phyloP scores from a whole-genome alignment of 768 basidiomycete genomes.

The Termitomyces sp. region DNA sequence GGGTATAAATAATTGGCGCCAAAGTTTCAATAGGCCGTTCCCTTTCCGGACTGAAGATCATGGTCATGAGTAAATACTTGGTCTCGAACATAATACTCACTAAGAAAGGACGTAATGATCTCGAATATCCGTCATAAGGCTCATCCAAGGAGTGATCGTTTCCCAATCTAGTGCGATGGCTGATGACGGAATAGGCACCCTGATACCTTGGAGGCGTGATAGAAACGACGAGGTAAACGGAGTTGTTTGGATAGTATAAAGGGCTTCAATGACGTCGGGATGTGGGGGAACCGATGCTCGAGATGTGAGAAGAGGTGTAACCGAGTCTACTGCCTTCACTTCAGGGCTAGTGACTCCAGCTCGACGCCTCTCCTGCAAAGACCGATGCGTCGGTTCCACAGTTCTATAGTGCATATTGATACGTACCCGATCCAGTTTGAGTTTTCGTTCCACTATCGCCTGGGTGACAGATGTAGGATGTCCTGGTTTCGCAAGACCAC shows the following conservation, averaged over 20 bases:
- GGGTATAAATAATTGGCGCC: constrained; percentile 62
- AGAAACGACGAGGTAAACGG: constrained; percentile 65
- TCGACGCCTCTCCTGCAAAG: constrained; percentile 28
- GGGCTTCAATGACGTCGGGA: constrained; percentile 41
- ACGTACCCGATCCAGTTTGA: constrained; percentile 42
- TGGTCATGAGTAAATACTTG: constrained; percentile 2
- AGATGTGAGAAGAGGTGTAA: constrained; percentile 34
- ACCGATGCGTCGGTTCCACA: neutral
- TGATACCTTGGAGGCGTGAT: constrained; percentile 54
- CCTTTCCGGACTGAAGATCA: constrained; percentile 47
- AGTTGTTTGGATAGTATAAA: constrained; percentile 57
- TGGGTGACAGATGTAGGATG: constrained; percentile 21
- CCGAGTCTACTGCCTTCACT: constrained; percentile 18
- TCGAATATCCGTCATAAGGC: constrained; percentile 68
- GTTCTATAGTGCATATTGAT: neutral
- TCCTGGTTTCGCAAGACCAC: constrained; percentile 14
- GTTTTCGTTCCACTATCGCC: constrained; percentile 36
- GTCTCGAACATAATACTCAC: constrained; percentile 35
- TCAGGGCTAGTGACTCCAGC: constrained; percentile 17
- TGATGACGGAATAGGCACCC: constrained; percentile 24
- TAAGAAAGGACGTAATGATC: constrained; percentile 60
- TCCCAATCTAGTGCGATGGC: constrained; percentile 72
- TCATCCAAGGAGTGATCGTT: constrained; percentile 67
- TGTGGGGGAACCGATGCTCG: constrained; percentile 22
- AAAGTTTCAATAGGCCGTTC: constrained; percentile 36